Evolutionary conservation across 2,329 filamentous ascomycete species (phyloP), one percentile per base, ranked within the genome.

Genomic region (Didymella keratinophila): DNA sequence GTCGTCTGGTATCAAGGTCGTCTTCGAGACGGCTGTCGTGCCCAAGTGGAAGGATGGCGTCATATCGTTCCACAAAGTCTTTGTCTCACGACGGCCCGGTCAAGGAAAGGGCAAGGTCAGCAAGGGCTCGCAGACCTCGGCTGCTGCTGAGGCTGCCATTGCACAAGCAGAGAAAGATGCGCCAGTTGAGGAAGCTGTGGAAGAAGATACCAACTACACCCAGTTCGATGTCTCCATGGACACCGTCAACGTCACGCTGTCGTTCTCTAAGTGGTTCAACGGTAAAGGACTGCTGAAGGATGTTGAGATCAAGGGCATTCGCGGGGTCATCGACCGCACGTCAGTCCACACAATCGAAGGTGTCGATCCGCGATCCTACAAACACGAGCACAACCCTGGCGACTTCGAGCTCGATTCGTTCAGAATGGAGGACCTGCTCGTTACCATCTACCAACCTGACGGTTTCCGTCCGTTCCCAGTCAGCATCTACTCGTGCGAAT

Each of bases 261-360:
- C 95, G 0, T 98, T 99, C 68, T 84, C 93, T n/a, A 98, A 97
- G 74, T 99, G 95, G 95, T 96, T 96, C 87, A 98, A 97, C 68
- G 94, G 95, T 21, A 97, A 94, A 76, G 95, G 95, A 0, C 83
- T 96, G 6, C 81, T 99, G 9, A 89, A 91, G 68, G 92, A 98
- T 73, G 95, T 99, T 41, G 93, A 97, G 72, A 89, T 99, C 51
- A 95, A 93, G 72, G 95, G 95, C 4, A 91, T 99, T 28, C 87
- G 95, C 59, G 95, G 95, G 21, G 92, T 98, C 5, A 84, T 99
- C 43, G 95, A 99, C 77, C 87, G 95, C 58, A 97, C 93, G 0
- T 90, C 88, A 45, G 90, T 99, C 2, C 80, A 83, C 56, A 95
- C 91, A 85, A 82, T 85, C 5, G 83, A 82, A 32, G 87, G 89